Evolutionary conservation across 495 filamentous ascomycete species (phyloP), one percentile per base, ranked within the genome.

Genomic region (Lasiosphaeria miniovina): DNA sequence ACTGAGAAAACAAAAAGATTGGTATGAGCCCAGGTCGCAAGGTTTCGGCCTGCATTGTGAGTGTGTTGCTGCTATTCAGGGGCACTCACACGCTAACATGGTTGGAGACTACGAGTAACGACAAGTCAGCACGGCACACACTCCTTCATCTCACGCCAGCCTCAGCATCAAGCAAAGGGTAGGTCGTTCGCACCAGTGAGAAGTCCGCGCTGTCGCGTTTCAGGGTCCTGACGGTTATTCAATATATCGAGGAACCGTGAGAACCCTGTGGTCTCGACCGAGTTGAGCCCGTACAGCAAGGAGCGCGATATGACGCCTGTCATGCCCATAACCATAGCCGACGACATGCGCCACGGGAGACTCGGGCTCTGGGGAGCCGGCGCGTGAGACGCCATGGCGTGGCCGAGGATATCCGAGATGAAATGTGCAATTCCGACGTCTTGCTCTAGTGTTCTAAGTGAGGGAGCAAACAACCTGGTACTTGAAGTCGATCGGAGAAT

Each of bases 1-100:
- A 49, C 93, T 98, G 70, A 64, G 53, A 49, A 49, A 31, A 43
- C 10, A 33, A 40, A 45, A 53, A 32, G 14, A 40, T 15, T 34
- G 4, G 40, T 52, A 31, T 55, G 55, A 52, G 56, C 34, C 41
- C 17, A 49, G 15, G 43, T 46, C 43, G 12, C 43, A n/a, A 46
- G 15, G 12, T 11, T 5, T 46, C 15, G 43, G 45, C 35, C 24
- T 12, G 17, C 46, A 67, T 75, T 67, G 65, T 73, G 15, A 43
- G 31, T 9, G 9, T 32, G 41, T 36, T 11, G 43, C 43, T 11
- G 12, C 8, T 46, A 46, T 24, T 45, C 10, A 35, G 3, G 34
- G 43, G 15, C 12, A 94, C 91, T 77, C 90, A 98, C 94, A 98
- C 88, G 76, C 90, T 92, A 61, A 90, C 83, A 74, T 98, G 94